Evolutionary conservation across 257 asterid genomes (phyloP), one percentile per base, ranked within the genome.

Genomic region (Solanum chmielewskii): DNA sequence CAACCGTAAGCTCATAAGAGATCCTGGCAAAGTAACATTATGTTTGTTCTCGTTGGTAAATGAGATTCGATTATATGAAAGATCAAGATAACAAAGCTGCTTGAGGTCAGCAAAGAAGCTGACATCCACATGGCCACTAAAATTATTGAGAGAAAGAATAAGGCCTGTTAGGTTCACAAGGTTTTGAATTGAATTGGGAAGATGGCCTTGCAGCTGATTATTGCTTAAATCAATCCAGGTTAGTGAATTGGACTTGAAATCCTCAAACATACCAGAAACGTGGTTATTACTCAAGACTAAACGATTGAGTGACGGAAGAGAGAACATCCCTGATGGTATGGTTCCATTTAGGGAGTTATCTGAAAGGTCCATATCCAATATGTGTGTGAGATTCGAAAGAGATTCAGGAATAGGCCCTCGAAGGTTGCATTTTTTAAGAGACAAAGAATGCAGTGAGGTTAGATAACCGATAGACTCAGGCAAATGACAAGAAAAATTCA

Each of bases 1-100:
- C 62, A 52, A 52, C 20, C 3, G 4, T 52, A 52, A 18, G 39
- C n/a, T 0, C 0, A 15, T 0, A 52, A 52, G n/a, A 16, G 62
- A 52, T 52, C 3, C n/a, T 0, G n/a, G 10, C n/a, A 2, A 52
- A 52, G 62, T 16, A 52, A 18, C 20, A 0, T 14, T 47, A 45
- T 12, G 9, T 2, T 49, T 52, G 62, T 52, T 16, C 2, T 52
- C 62, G 2, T 52, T 52, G 21, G 23, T 52, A 23, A 52, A 16
- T 6, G 62, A 2, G 3, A 16, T 52, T 6, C 3, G 7, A 49
- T 49, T 49, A 16, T 49, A 15, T 49, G 60, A 49, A 49, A 49
- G 23, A 14, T 3, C 3, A 16, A 49, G 23, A 6, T 15, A 6
- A 1, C 0, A 0, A 6, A 52, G 62, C 2, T 52, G 62, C 7